These are phyloP conservation scores for Catunica adiposa DNA, from an alignment of 2,329 filamentous ascomycete species.

Conservation along the genomic window DNA sequence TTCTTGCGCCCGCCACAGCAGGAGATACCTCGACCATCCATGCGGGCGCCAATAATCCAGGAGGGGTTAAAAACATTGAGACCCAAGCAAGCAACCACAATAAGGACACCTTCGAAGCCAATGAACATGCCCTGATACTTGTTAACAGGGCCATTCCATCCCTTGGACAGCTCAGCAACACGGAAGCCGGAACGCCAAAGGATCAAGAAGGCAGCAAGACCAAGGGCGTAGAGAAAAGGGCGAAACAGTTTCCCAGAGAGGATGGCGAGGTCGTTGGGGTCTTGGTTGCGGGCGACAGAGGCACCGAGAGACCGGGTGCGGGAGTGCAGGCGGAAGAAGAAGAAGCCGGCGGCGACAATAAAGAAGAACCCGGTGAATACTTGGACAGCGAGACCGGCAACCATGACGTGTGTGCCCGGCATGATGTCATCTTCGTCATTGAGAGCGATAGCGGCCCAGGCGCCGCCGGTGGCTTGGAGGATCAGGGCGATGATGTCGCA, in stretches of 20 bases:
- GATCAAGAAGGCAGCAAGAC: constrained; percentile 43
- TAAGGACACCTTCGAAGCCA: constrained; percentile 39
- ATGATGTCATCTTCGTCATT: constrained; percentile 30
- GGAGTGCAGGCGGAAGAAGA: constrained; percentile 26
- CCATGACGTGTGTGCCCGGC: constrained; percentile 45
- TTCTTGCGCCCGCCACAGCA: neutral
- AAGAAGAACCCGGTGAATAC: constrained; percentile 33
- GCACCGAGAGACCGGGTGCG: constrained; percentile 22
- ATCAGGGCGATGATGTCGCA: constrained; percentile 35
- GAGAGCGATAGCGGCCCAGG: constrained; percentile 26
- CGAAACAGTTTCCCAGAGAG: constrained; percentile 31
- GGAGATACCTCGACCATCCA: constrained; percentile 18
- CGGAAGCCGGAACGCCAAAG: constrained; percentile 49
- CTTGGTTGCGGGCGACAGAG: constrained; percentile 23
- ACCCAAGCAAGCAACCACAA: constrained; percentile 28
- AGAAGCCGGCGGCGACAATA: constrained; percentile 25
- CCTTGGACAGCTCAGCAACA: constrained; percentile 46
- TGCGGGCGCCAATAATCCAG: constrained; percentile 19
- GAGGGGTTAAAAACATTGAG: constrained; percentile 32
- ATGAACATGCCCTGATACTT: constrained; percentile 38
- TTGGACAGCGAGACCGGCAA: constrained; percentile 38
- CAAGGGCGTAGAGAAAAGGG: constrained; percentile 37
- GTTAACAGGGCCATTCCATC: constrained; percentile 45
- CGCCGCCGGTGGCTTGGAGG: constrained; percentile 35
- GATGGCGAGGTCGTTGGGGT: constrained; percentile 22